phyloP scores from a whole-genome alignment of 139 green algal species.

The Ostreobium quekettii region DNA sequence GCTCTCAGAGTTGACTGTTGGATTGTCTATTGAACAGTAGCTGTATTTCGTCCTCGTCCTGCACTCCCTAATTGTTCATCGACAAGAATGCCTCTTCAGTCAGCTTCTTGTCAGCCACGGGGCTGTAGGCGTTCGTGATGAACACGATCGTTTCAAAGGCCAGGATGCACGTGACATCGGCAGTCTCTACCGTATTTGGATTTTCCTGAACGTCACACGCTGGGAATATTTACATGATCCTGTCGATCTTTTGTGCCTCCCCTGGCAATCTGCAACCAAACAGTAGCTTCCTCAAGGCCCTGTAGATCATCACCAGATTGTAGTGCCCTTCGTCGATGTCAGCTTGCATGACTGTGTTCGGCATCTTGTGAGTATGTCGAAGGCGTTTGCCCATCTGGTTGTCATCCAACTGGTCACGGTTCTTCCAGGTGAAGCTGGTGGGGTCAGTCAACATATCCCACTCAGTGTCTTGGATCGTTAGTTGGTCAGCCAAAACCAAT shows the following conservation, averaged over 20 bases:
- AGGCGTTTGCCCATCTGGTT: conserved; percentile 68
- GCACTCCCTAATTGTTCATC: too few relatives aligned
- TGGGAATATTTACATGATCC: conserved; percentile 88
- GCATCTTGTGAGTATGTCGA: conserved; percentile 56
- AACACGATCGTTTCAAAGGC: conserved; percentile 92
- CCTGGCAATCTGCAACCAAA: conserved; percentile 58
- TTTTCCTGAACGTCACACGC: conserved; percentile 65
- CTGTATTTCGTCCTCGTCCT: too few relatives aligned
- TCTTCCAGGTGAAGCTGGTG: conserved; percentile 48
- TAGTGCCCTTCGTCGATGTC: conserved; percentile 58
- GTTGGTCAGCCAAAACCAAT: too few relatives aligned
- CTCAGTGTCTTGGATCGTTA: too few relatives aligned
- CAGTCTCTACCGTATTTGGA: conserved; percentile 49
- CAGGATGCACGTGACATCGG: conserved; percentile 80
- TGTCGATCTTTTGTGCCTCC: conserved; percentile 86
- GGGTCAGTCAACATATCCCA: too few relatives aligned
- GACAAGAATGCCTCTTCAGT: conserved; percentile 63
- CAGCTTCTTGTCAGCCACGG: conserved; percentile 73
- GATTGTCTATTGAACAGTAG: too few relatives aligned
- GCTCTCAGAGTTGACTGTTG: too few relatives aligned
- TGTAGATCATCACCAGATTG: conserved; percentile 49
- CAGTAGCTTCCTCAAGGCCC: conserved; percentile 61
- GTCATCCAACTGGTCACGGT: conserved; percentile 54
- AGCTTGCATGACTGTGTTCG: conserved; percentile 62
- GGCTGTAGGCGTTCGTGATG: conserved; percentile 93